Evolutionary conservation across 1,139 yeast species (phyloP), one percentile per base, ranked within the genome.

Genomic region (Kodamaea suecica): DNA sequence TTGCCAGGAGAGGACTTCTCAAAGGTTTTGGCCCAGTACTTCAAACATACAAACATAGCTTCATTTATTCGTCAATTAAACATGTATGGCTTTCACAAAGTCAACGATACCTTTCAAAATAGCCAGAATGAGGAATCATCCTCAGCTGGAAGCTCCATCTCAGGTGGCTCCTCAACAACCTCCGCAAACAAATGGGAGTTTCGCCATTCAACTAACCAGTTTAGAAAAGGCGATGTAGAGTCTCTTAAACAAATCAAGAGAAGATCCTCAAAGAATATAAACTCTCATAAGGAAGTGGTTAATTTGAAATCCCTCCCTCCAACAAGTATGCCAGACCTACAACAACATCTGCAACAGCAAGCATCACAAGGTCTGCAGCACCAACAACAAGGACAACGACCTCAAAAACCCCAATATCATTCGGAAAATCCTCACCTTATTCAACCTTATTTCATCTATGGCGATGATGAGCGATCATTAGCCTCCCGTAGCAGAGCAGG

Each of bases 31-130:
- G 73, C 84, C 33, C 75, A 70, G 35, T 83, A 80, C 57, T 83
- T 83, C 60, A 83, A 83, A 52, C 92, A 83, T 55, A 81, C 87
- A 29, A 83, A 83, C 51, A 81, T 82, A 31, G 86, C 90, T 1
- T 78, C 84, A 17, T 83, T 83, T 55, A 84, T 83, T 24, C 70
- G 92, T 37, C 51, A 47, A 38, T 42, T 47, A 31, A 47, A 47
- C 39, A 47, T 47, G 51, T 47, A 83, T 52, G 92, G 87, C 7
- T 82, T 82, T 57, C 90, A 83, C 53, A 83, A 83, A 55, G 86
- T 82, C 12, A 69, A 66, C 48, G 73, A 66, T 37, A 55, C 59
- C 31, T 60, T 59, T 41, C 63, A 57, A 41, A 46, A 47, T 39
- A 27, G 34, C 24, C 43, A 41, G 21, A 27, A 33, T 14, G 37